A percentile compares a stretch with the other conserved stretches of the same genome.
These are phyloP conservation scores for Ajuga chamaepitys DNA, from an alignment of 257 asterid species.

Conservation along the genomic window DNA sequence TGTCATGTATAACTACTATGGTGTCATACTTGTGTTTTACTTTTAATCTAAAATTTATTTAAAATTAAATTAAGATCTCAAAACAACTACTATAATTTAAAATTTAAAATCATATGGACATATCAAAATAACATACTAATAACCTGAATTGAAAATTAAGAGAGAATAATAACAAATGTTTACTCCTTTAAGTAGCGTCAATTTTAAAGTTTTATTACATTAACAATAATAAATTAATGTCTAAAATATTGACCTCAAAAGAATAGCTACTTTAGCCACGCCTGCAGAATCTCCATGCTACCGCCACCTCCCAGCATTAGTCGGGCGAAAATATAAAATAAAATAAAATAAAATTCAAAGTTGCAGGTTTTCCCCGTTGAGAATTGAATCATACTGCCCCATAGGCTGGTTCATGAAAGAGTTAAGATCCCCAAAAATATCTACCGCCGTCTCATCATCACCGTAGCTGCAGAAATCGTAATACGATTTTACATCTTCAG, in stretches of 20 bases:
- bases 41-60: no score
- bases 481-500: slow-evolving; percentile 36
- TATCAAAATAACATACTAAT: no score
- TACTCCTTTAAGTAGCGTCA: no score
- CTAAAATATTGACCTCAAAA: slow-evolving; percentile 25
- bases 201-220: slow-evolving; percentile 23
- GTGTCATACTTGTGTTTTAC: no score
- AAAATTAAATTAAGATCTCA: no score
- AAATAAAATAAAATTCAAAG: neutral
- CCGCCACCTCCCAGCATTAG: no score
- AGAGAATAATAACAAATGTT: no score
- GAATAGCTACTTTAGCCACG: neutral
- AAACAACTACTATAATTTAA: no score
- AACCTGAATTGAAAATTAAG: no score
- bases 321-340: neutral
- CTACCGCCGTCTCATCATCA: slow-evolving; percentile 39
- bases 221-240: no score
- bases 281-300: neutral
- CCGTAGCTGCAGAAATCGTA: slow-evolving; percentile 35
- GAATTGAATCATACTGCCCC: slow-evolving; percentile 41
- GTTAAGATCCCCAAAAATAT: slow-evolving; percentile 50
- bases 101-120: no score
- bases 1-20: no score
- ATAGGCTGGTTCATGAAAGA: slow-evolving; percentile 49
- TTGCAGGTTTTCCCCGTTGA: slow-evolving; percentile 15